Base-by-base conservation (phyloP, 2,329 filamentous ascomycete genomes). In the Trichoderma sp. region DNA sequence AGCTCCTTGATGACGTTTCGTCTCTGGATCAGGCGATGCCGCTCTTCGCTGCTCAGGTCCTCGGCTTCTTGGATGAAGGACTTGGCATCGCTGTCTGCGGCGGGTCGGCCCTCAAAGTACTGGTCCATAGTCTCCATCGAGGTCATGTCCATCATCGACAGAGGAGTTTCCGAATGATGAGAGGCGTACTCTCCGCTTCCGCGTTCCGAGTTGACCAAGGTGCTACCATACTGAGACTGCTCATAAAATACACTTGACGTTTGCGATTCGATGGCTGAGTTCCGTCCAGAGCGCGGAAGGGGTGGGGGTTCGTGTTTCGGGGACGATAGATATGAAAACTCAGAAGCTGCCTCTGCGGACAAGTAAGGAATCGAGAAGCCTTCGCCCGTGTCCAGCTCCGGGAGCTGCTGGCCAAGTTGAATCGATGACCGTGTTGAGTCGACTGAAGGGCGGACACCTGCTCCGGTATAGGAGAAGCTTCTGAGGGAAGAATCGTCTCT, bases 1-100 rank as follows among this genome's bases (percentile, higher is more conserved):
- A 99, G 83, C 78, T 99, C 95, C 75, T 94, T 94, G 74, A 98
- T 90, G 57, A 96, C 89, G 76, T 96, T 89, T 65, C 90, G 88
- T 22, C 95, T 90, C 76, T 94, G 91, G 59, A 87, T 87, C 9
- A 98, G 82, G n/a, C 91, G 88, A 69, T 90, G 90, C 69, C 86
- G 86, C 71, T 90, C 87, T 69, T 89, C 84, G 34, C 81, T 81
- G 7, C 80, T 78, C 15, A 81, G 76, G 2, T 76, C 80, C 45
- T 81, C 77, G 70, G 80, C 77, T 63, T 84, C 79, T 70, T 79
- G 70, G 56, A 70, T 57, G 13, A 76, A 70, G 1, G 77, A 72
- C 68, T 78, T 79, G 45, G 70, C 70, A n/a, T 79, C 76, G 42
- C 78, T 79, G 34, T 83, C 81, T 17, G 79, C 70, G 4, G 77